phyloP scores from a whole-genome alignment of 1,284 basidiomycete species.

The Golubevia pallescens region DNA sequence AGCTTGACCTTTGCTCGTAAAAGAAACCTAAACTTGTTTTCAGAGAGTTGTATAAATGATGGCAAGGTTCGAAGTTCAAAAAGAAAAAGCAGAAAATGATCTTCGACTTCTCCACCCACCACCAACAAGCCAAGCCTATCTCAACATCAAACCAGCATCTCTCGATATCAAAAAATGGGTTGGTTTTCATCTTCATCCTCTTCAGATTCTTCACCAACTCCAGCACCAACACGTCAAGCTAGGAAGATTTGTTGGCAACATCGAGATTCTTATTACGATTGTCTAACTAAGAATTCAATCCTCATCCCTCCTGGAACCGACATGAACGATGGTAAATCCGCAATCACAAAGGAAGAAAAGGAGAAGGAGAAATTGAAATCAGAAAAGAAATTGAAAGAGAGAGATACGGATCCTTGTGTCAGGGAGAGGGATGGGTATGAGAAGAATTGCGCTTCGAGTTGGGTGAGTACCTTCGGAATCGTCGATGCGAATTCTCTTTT shows the following conservation, averaged over 20 bases:
- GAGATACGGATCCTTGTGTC: conserved; percentile 37
- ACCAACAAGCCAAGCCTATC: too few species aligned
- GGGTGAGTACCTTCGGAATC: conserved; percentile 35
- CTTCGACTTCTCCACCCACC: too few species aligned
- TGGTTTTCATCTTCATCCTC: conserved; percentile 13
- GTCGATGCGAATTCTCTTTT: too few species aligned
- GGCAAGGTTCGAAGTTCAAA: too few species aligned
- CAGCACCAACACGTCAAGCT: conserved; percentile 34
- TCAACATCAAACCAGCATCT: too few species aligned
- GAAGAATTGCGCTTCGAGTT: conserved; percentile 51
- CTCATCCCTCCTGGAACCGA: conserved; percentile 56
- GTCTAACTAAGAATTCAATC: conserved; percentile 40
- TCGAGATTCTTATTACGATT: conserved; percentile 55
- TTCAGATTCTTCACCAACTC: not conserved
- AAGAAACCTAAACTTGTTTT: too few species aligned
- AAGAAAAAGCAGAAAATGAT: too few species aligned
- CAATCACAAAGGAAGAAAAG: conserved; percentile 28
- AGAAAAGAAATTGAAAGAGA: not conserved
- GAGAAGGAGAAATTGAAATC: conserved; percentile 6
- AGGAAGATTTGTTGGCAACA: conserved; percentile 54
- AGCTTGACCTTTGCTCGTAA: too few species aligned
- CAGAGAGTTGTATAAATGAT: too few species aligned
- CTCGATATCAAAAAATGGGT: conserved; percentile 1
- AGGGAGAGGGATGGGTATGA: conserved; percentile 42
- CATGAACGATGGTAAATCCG: conserved; percentile 44